Evolutionary conservation across 2,329 filamentous ascomycete genomes (phyloP).

Genomic region (Endoconidiophora polonica): DNA sequence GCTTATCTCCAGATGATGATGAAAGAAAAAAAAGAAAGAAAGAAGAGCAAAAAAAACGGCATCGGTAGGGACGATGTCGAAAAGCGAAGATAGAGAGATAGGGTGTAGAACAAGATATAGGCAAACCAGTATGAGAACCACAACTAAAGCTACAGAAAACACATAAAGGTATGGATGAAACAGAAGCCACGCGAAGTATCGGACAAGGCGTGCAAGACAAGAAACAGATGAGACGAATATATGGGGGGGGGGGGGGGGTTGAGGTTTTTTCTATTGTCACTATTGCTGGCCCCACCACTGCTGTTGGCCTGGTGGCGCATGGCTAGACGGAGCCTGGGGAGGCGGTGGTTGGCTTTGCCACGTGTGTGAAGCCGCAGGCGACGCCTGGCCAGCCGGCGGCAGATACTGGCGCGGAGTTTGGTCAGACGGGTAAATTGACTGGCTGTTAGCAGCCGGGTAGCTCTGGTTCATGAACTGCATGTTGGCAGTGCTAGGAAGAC

Average conservation of each 20-base stretch:
- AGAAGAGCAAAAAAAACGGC: background rate
- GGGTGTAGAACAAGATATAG: background rate
- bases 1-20: background rate
- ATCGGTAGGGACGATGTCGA: too few species aligned
- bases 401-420: constrained; percentile 51
- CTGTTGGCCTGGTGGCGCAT: constrained; percentile 18
- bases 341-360: constrained; percentile 47
- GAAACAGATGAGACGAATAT: too few species aligned
- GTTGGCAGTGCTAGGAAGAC: constrained; percentile 33
- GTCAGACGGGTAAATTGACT: constrained; percentile 43
- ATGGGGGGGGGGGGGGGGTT: too few species aligned
- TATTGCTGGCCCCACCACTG: constrained; percentile 38
- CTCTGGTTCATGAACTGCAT: constrained; percentile 47
- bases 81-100: too few species aligned
- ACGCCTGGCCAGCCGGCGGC: constrained; percentile 40
- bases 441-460: constrained; percentile 31
- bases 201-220: too few species aligned
- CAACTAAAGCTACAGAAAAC: background rate
- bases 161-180: background rate
- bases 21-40: constrained; percentile 7
- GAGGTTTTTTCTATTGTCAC: background rate
- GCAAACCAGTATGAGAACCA: constrained; percentile 9
- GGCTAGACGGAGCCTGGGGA: constrained; percentile 18
- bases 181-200: too few species aligned
- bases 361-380: constrained; percentile 30